These are phyloP conservation scores for Diplodia mutila DNA, from an alignment of 2,329 filamentous ascomycete species.

Conservation along the genomic window DNA sequence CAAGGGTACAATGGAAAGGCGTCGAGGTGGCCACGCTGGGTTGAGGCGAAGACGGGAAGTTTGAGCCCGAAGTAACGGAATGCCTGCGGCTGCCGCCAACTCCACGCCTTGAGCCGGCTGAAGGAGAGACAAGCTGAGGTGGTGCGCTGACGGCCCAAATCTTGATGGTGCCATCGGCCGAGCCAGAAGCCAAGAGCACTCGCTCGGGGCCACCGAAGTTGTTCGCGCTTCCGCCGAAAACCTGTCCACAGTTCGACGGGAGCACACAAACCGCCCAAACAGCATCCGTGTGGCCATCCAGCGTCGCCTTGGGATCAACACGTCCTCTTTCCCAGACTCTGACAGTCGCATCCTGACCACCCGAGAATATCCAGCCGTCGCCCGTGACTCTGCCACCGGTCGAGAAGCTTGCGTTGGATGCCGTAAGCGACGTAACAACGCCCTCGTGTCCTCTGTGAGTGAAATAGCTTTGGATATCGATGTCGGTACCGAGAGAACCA, in stretches of 20 bases:
- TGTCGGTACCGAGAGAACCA: conserved; percentile 67
- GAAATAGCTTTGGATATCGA: conserved; percentile 92
- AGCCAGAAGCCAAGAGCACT: conserved; percentile 87
- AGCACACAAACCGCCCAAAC: conserved; percentile 96
- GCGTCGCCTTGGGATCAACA: conserved; percentile 91
- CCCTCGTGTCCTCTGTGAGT: conserved; percentile 95
- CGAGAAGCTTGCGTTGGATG: conserved; percentile 88
- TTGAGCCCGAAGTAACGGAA: conserved; percentile 92
- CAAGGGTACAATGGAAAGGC: conserved; percentile 83
- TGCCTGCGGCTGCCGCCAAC: conserved; percentile 78
- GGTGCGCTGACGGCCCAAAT: conserved; percentile 94
- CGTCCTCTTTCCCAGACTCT: conserved; percentile 94
- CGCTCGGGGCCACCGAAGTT: conserved; percentile 81
- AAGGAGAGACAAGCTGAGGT: conserved; percentile 80
- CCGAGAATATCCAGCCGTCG: conserved; percentile 98
- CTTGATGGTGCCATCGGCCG: conserved; percentile 87
- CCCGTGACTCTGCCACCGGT: conserved; percentile 85
- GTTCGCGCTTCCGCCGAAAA: conserved; percentile 74
- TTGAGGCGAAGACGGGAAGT: conserved; percentile 87
- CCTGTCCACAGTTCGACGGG: conserved; percentile 75
- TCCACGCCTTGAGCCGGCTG: conserved; percentile 70
- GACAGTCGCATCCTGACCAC: conserved; percentile 89
- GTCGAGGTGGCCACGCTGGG: conserved; percentile 83
- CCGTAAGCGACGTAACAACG: conserved; percentile 81
- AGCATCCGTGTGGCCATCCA: conserved; percentile 93